Base-by-base conservation (phyloP, 2,329 filamentous ascomycete species). In the Calonectria multiphialidica region DNA sequence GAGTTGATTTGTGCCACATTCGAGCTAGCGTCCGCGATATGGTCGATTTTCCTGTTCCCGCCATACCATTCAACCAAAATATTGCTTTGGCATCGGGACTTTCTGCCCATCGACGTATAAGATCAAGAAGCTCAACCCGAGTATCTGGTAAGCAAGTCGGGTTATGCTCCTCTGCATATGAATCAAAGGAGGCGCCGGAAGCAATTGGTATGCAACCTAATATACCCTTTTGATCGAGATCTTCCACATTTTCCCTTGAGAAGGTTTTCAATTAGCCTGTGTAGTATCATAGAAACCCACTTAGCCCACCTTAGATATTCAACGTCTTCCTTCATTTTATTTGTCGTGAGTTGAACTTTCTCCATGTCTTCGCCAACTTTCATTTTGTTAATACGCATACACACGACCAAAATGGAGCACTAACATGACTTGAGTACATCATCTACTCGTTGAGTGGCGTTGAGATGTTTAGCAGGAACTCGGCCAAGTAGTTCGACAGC, bases 21-120 rank as follows among this genome's bases (percentile, higher is more conserved):
- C 5, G 71, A 73, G 66, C 90, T 90, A 76, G 84, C 83, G 75
- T 85, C 81, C 82, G 79, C 16, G 62, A 80, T 7, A 85, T 82
- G 15, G 82, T 85, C 3, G 68, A 70, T 35, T 70, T 70, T 25
- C 61, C 68, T 7, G 49, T 66, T 4, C 62, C 68, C 1, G 50
- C 84, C 8, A 83, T 83, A 3, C 82, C 83, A 16, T 81, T 82
- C 0, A 85, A 77, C 83, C 80, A 85, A 64, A 84, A 83, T 7
- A 85, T 77, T 28, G 72, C 21, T 40, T 82, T 71, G 16, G 66
- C 59, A 10, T 74, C 30, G 10, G 68, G 70, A 28, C 78, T 68
- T 2, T 77, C 67, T 6, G 68, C 75, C 84, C 81, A 85, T 9
- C 72, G 18, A 15, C 28, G 18, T 42, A 86, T 81, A 8, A 80